Conservation (phyloP, 345 rosid species). For the Balakata baccata region DNA sequence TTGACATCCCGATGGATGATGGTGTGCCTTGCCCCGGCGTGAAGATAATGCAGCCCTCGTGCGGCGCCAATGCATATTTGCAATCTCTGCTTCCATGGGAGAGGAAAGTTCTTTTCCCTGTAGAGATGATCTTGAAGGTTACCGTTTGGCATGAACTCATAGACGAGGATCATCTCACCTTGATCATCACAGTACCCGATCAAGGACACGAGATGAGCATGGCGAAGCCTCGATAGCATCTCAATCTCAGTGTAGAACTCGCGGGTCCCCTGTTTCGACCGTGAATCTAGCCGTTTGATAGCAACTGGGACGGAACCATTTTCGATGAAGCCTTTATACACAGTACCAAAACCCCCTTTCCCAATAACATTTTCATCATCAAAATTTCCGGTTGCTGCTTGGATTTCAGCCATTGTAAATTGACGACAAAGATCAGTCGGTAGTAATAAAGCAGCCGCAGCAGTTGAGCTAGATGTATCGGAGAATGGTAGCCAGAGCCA, state of each 20-base stretch:
- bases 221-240: slow-evolving; percentile 41
- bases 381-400: slow-evolving; percentile 29
- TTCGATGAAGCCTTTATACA: slow-evolving; percentile 28
- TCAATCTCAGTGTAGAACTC: slow-evolving; percentile 44
- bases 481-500: slow-evolving; percentile 21
- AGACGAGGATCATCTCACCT: slow-evolving; percentile 42
- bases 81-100: slow-evolving; percentile 38
- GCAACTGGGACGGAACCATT: slow-evolving; percentile 28
- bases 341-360: slow-evolving; percentile 38
- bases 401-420: slow-evolving; percentile 34
- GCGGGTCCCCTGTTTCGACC: slow-evolving; percentile 36
- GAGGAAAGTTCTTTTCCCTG: slow-evolving; percentile 15
- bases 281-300: slow-evolving; percentile 32
- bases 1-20: slow-evolving; percentile 54
- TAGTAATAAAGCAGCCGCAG: slow-evolving; percentile 2
- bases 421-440: slow-evolving; percentile 29
- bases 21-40: slow-evolving; percentile 28
- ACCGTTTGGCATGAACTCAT: slow-evolving; percentile 35
- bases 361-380: slow-evolving; percentile 25
- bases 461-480: not conserved
- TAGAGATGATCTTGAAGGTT: slow-evolving; percentile 30
- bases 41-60: slow-evolving; percentile 32
- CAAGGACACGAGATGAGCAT: slow-evolving; percentile 38
- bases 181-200: slow-evolving; percentile 40
- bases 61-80: slow-evolving; percentile 45